Percentiles rank a stretch among this genome's conserved stretches.
Evolutionary conservation across 176 grass and related monocot species (phyloP).

Genomic region (Coix lacrymajobi): DNA sequence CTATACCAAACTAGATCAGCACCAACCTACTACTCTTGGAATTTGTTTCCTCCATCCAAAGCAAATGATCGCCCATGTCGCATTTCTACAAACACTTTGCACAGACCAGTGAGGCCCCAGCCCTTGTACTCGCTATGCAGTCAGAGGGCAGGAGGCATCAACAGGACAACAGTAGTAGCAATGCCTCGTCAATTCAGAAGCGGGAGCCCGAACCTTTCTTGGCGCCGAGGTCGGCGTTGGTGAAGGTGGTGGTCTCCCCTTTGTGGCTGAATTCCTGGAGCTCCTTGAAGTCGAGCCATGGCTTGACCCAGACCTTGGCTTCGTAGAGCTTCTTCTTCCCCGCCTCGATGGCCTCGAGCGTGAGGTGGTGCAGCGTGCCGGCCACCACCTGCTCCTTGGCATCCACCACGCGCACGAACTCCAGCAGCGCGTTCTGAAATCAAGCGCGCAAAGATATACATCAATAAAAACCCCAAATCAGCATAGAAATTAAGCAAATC

Average conservation of each 20-base stretch:
- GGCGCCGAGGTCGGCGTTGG: slow-evolving; percentile 50
- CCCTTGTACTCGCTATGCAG: background rate
- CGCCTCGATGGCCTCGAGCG: slow-evolving; percentile 68
- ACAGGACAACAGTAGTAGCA: background rate
- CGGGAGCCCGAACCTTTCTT: slow-evolving; percentile 38
- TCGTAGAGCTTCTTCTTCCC: slow-evolving; percentile 85
- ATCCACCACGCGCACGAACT: slow-evolving; percentile 82
- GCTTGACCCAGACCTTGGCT: slow-evolving; percentile 96
- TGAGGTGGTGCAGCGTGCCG: slow-evolving; percentile 82
- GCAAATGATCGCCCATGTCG: background rate
- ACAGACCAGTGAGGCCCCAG: background rate
- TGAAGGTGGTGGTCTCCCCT: slow-evolving; percentile 39
- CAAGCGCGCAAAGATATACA: background rate
- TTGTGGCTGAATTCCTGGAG: slow-evolving; percentile 70
- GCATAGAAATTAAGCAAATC: background rate
- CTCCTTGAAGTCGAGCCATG: slow-evolving; percentile 88
- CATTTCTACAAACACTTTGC: background rate
- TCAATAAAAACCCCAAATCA: background rate
- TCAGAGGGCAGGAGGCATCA: background rate
- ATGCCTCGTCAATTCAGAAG: background rate
- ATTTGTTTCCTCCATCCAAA: background rate
- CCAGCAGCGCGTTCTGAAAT: slow-evolving; percentile 66
- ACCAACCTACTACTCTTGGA: background rate
- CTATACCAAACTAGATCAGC: background rate
- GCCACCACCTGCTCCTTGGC: slow-evolving; percentile 90